Base-by-base conservation (phyloP, 345 rosid genomes). In the Arabis hirsuta region DNA sequence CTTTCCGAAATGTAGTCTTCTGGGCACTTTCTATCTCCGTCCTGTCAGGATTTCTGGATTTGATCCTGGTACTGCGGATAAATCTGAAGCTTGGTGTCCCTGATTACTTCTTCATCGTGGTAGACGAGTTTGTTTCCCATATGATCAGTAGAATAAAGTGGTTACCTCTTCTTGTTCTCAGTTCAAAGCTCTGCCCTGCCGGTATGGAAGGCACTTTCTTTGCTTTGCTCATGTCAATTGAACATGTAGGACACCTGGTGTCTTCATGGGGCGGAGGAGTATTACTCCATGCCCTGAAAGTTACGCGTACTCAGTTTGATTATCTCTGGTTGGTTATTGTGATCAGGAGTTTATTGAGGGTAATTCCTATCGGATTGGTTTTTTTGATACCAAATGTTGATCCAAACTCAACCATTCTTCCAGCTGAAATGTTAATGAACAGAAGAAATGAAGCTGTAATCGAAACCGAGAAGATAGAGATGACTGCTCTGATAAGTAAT, bases 141-240 rank as follows among this genome's bases (percentile, higher is more conserved):
- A 73, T 90, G 88, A 83, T 90, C 68, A 74, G 82, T 54, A 81
- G 87, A 36, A 71, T 90, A 56, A 87, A 87, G 61, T 83, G 89
- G 93, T 80, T 86, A 84, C 96, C 89, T 2, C 76, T 87, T 12
- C 88, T 86, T 48, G 96, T 86, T n/a, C 86, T 87, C 5, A 82
- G 92, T 54, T 83, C 96, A 64, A 90, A 87, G 88, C 85, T 90
- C 53, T 86, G 88, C 67, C 96, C 93, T 31, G 47, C 83, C 16
- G 93, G 96, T 12, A 86, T 83, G 72, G 93, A 87, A 67, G 96
- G 90, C 63, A 90, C 93, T 22, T 90, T 87, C 80, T 90, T 84
- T 62, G 93, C 96, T 60, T 65, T 87, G 71, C 83, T 90, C 60
- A 90, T 87, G 91, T 87, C 96, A 51, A 83, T 86, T 6, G 93